Evolutionary conservation across 805 yeast genomes (phyloP), one percentile per base, ranked within the genome.

Genomic region (Metschnikowia colocasiae): DNA sequence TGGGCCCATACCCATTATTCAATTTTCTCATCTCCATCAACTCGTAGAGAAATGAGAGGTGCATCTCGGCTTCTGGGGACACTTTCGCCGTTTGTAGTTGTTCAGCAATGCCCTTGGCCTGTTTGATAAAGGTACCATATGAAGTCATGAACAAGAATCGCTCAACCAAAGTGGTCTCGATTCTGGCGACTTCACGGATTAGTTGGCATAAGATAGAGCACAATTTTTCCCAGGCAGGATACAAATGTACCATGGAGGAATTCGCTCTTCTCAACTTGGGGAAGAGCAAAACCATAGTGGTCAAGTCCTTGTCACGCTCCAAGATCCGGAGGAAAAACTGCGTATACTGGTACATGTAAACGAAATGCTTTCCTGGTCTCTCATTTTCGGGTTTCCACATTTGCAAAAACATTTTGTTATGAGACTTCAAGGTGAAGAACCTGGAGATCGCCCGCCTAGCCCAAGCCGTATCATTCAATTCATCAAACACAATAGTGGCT

Each of bases 351-450:
- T 73, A 76, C 27, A 85, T 83, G 64, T 85, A 89, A 9, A 80
- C 81, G 61, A 90, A 92, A 64, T 92, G 97, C 56, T 87, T 88
- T 0, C 99, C 99, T 0, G 97, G 94, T 18, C 95, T 68, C 62
- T 95, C 99, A 56, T 74, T 64, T 40, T 90, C 96, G 0, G 97
- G 95, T 56, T 89, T 89, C 98, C 99, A 94, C 48, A 94, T 87
- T 54, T 81, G 85, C 1, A 91, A 80, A 32, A 94, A 74, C 9
- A 84, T 80, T 59, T 89, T 86, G 36, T 81, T 80, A 2, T 79
- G 75, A 0, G 89, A 73, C 54, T 82, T 87, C 41, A 88, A 63
- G 6, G 86, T 75, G 44, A 91, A 78, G 15, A 89, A 68, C 0
- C 72, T 60, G 1, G 78, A 69, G 78, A 92, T 79, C 53, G 85